These are phyloP conservation scores for Exophiala phaeomuriformis DNA, from an alignment of 2,329 filamentous ascomycete species.

Conservation along the genomic window DNA sequence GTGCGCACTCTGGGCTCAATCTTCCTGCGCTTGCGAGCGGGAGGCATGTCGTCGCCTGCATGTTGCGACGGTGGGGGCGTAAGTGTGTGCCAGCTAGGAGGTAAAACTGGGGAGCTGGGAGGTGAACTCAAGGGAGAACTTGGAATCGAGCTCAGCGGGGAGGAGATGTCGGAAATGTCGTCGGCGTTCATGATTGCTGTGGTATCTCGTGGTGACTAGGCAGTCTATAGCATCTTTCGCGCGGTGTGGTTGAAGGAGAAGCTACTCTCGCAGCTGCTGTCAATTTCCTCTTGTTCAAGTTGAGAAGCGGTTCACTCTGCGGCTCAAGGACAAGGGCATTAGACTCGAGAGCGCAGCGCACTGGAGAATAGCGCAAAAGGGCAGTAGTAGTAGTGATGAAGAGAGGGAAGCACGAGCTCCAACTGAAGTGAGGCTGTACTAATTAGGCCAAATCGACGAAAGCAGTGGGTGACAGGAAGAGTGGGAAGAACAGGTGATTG, in stretches of 20 bases:
- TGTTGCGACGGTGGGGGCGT: slow-evolving; percentile 41
- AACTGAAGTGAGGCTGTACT: slow-evolving; percentile 14
- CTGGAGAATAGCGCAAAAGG: not conserved
- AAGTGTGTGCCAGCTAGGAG: slow-evolving; percentile 34
- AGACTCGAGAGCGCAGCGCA: not conserved
- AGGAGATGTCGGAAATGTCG: slow-evolving; percentile 21
- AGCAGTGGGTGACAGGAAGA: not conserved
- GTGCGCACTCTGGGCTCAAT: slow-evolving; percentile 60
- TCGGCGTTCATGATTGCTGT: slow-evolving; percentile 19
- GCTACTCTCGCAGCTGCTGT: not conserved
- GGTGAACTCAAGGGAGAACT: slow-evolving; percentile 41
- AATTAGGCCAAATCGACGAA: not conserved
- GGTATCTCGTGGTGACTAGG: slow-evolving; percentile 2
- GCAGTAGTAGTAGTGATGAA: not conserved
- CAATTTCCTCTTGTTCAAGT: not conserved
- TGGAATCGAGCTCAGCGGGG: slow-evolving; percentile 21
- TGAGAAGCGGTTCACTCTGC: not conserved
- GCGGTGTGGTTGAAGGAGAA: slow-evolving; percentile 2
- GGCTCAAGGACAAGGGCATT: not conserved
- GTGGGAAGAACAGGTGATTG: not conserved
- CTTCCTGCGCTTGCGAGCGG: slow-evolving; percentile 68
- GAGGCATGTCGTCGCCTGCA: slow-evolving; percentile 56
- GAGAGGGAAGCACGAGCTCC: slow-evolving; percentile 2
- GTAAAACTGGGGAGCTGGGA: slow-evolving; percentile 35
- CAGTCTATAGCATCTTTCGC: slow-evolving; percentile 20